Evolutionary conservation across 768 basidiomycete species (phyloP).

Genomic region (Termitomyces bulborhizus): DNA sequence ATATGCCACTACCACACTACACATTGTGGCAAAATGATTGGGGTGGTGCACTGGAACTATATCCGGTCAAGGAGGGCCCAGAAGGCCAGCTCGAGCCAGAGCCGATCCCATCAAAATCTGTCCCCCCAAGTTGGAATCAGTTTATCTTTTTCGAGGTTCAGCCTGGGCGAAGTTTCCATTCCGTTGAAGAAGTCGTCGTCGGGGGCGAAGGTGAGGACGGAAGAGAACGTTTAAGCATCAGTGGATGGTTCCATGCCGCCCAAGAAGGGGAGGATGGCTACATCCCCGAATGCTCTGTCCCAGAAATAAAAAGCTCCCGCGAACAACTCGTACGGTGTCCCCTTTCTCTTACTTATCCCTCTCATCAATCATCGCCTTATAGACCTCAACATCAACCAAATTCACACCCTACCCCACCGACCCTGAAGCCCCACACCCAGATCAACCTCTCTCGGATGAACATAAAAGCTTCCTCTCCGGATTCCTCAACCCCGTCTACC

Average conservation of each 20-base stretch:
- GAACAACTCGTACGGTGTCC: slow-evolving; percentile 77
- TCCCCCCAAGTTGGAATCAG: slow-evolving; percentile 85
- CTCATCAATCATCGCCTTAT: slow-evolving; percentile 9
- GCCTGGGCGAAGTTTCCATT: slow-evolving; percentile 92
- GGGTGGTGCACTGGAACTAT: slow-evolving; percentile 93
- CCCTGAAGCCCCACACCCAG: slow-evolving; percentile 43
- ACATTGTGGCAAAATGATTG: slow-evolving; percentile 81
- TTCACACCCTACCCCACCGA: slow-evolving; percentile 50
- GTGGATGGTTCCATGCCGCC: slow-evolving; percentile 95
- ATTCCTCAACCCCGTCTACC: slow-evolving; percentile 88
- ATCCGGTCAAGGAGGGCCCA: slow-evolving; percentile 59
- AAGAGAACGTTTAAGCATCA: slow-evolving; percentile 76
- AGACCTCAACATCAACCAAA: slow-evolving; percentile 58
- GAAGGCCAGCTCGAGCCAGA: slow-evolving; percentile 69
- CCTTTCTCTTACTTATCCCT: neutral
- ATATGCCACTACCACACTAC: slow-evolving; percentile 78
- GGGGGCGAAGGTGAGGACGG: slow-evolving; percentile 63
- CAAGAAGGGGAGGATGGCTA: slow-evolving; percentile 91
- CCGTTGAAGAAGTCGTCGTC: slow-evolving; percentile 94
- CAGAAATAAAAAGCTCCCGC: slow-evolving; percentile 69
- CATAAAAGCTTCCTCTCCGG: slow-evolving; percentile 70
- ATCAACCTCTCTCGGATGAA: slow-evolving; percentile 46
- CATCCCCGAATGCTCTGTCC: slow-evolving; percentile 37
- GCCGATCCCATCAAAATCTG: slow-evolving; percentile 52
- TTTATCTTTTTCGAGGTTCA: slow-evolving; percentile 90